These are phyloP conservation scores for Lactarius akahatsu DNA, from an alignment of 768 basidiomycete genomes.

Conservation along the genomic window DNA sequence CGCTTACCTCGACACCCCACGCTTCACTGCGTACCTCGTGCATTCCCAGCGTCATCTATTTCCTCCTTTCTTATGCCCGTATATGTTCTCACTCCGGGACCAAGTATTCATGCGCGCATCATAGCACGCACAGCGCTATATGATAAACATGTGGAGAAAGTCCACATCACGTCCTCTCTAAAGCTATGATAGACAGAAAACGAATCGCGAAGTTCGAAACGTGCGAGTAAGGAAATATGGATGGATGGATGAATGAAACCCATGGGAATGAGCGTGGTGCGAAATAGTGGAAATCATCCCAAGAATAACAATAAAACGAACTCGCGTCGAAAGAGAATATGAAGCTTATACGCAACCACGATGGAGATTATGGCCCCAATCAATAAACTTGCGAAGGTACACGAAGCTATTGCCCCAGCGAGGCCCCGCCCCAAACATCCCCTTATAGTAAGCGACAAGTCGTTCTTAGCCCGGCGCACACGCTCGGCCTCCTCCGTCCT, in stretches of 20 bases:
- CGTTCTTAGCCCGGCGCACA: conserved; percentile 80
- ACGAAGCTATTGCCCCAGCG: not conserved
- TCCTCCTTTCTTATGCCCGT: too few relatives aligned
- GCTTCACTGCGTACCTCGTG: too few relatives aligned
- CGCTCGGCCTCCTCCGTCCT: conserved; percentile 91
- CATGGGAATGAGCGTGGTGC: too few relatives aligned
- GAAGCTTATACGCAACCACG: conserved; percentile 4
- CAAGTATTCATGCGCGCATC: not conserved
- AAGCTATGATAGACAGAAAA: too few relatives aligned
- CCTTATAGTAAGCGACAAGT: conserved; percentile 81
- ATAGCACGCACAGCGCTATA: not conserved
- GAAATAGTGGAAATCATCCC: too few relatives aligned
- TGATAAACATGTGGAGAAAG: not conserved
- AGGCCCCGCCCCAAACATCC: conserved; percentile 67
- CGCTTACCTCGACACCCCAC: not conserved
- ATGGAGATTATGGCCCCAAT: not conserved
- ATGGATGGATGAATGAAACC: too few relatives aligned
- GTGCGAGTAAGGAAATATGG: not conserved
- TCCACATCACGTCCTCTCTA: not conserved
- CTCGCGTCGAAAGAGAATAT: conserved; percentile 3
- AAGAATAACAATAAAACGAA: too few relatives aligned
- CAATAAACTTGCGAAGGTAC: too few relatives aligned
- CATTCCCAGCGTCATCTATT: too few relatives aligned
- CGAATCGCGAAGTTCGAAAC: not conserved
- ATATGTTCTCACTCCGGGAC: not conserved